A percentile compares a stretch with the other conserved stretches of the same genome.
Conservation (phyloP, 257 asterid genomes). For the Penstemon barbatus region DNA sequence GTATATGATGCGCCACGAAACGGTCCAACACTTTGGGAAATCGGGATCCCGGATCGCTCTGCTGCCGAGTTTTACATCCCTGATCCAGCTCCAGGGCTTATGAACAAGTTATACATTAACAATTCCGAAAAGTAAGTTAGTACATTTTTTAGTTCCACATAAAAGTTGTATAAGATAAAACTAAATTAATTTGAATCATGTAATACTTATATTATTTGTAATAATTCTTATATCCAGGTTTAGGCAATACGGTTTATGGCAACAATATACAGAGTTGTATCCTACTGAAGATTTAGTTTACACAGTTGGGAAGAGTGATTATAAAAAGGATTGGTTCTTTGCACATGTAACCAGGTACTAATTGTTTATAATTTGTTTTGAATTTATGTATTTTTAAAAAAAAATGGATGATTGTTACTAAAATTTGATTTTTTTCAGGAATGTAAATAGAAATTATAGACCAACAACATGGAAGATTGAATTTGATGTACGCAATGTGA, state of each 20-base stretch:
- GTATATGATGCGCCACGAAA: constrained; percentile 43
- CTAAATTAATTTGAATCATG: too few relatives aligned
- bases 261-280: constrained; percentile 40
- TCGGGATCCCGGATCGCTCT: constrained; percentile 49
- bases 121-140: constrained; percentile 33
- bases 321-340: constrained; percentile 40
- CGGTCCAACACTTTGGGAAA: constrained; percentile 55
- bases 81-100: constrained; percentile 33
- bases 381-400: too few relatives aligned
- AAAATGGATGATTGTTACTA: too few relatives aligned
- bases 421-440: constrained; percentile 33
- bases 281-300: constrained; percentile 36
- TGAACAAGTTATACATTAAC: constrained; percentile 31
- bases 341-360: constrained; percentile 48
- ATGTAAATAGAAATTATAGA: not conserved
- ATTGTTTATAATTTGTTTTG: not conserved
- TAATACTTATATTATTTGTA: too few relatives aligned
- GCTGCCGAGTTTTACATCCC: constrained; percentile 50
- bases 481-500: constrained; percentile 34
- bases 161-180: too few relatives aligned
- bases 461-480: constrained; percentile 58
- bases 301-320: constrained; percentile 39
- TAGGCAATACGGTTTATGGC: constrained; percentile 48
- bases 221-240: constrained; percentile 21
- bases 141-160: too few relatives aligned